Base-by-base conservation (phyloP, 2,329 filamentous ascomycete species). In the Colletotrichum sp. region DNA sequence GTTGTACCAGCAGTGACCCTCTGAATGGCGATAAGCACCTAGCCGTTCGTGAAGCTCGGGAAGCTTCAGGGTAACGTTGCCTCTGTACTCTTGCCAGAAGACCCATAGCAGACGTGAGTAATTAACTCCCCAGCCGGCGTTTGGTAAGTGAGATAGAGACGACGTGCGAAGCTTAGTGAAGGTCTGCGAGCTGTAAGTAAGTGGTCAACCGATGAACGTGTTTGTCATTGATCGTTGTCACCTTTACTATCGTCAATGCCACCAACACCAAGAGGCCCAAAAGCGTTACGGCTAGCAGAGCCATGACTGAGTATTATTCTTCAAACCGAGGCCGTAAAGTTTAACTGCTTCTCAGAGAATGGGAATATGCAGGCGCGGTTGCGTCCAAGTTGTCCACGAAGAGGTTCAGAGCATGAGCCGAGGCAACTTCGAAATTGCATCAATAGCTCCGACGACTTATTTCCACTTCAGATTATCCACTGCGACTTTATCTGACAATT, bases 31-130 rank as follows among this genome's bases (percentile, higher is more conserved):
- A 63, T 24, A 2, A 12, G 32, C 28, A 78, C 78, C 79, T 24
- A 79, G 69, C 16, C 67, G 74, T 24, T 80, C 72, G 21, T 81
- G 80, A 10, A 81, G 71, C 4, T 71, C 73, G 5, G 78, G 80
- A 2, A 81, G 71, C 16, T 78, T 72, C 6, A 80, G 18, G 1
- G 78, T 80, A 4, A 80, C 30, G 0, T 73, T 79, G 9, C 80
- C 80, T 13, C 48, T 58, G 55, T 78, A 77, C 48, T 80, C 80
- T 12, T 76, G 70, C 2, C 63, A 77, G 34, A 80, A 80, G 4
- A 76, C 74, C 79, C 79, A 81, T 16, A 77, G 13, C 2, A 81
- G 55, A 16, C 79, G 69, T 0, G 80, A 81, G 21, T 77, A 80
- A 8, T 71, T 64, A 7, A 77, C 76, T 4, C 76, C 76, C 58